Evolutionary conservation across 768 basidiomycete species (phyloP).

Genomic region (Lactifluus echinatus): DNA sequence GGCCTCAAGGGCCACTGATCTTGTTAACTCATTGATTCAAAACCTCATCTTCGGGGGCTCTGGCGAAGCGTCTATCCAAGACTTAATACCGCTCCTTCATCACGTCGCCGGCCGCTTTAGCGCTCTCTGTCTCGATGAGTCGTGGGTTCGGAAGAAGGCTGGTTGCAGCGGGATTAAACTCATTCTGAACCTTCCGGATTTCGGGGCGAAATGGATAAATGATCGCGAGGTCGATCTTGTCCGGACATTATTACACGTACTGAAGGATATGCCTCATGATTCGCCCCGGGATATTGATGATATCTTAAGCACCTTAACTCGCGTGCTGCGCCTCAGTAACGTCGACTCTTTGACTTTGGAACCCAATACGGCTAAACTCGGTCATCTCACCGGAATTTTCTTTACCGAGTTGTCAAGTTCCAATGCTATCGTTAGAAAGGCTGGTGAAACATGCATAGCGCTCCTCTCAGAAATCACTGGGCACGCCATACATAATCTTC

Average conservation of each 20-base stretch:
- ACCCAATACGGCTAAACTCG: slow-evolving; percentile 37
- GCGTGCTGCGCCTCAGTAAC: slow-evolving; percentile 55
- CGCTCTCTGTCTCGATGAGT: slow-evolving; percentile 82
- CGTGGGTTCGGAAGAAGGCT: slow-evolving; percentile 84
- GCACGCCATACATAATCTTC: slow-evolving; percentile 65
- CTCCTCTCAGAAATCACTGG: slow-evolving; percentile 67
- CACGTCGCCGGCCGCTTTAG: slow-evolving; percentile 78
- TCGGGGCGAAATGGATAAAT: slow-evolving; percentile 71
- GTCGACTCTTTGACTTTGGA: slow-evolving; percentile 40
- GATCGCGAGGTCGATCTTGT: slow-evolving; percentile 87
- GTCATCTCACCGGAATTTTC: slow-evolving; percentile 72
- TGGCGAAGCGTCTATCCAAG: slow-evolving; percentile 39
- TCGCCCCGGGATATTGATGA: slow-evolving; percentile 74
- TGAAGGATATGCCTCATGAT: slow-evolving; percentile 92
- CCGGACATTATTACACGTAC: slow-evolving; percentile 79
- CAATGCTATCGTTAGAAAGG: slow-evolving; percentile 75
- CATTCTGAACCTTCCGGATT: slow-evolving; percentile 58
- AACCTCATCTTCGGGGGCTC: slow-evolving; percentile 56
- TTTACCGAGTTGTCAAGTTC: slow-evolving; percentile 85
- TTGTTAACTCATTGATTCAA: slow-evolving; percentile 55
- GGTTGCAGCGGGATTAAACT: slow-evolving; percentile 82
- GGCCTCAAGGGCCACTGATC: slow-evolving; percentile 45
- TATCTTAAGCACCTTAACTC: slow-evolving; percentile 66
- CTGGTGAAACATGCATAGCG: slow-evolving; percentile 72
- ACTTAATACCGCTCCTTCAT: slow-evolving; percentile 62